phyloP scores from a whole-genome alignment of 208 protist genomes.

The Crithidia acanthocephali region DNA sequence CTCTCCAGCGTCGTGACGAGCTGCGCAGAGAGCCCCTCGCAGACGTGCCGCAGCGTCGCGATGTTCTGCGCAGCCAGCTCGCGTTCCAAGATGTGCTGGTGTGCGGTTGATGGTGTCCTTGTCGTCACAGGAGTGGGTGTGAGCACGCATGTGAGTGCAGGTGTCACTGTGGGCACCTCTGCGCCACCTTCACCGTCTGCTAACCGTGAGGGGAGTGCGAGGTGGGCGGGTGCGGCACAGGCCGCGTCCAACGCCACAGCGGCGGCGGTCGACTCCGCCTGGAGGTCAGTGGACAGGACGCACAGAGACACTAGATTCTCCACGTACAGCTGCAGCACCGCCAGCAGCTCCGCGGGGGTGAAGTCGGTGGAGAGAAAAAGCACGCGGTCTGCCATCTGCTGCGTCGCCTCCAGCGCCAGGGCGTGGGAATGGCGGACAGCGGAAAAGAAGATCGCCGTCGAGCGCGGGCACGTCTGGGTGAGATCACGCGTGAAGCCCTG shows the following conservation, averaged over 20 bases:
- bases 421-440: slow-evolving; percentile 34
- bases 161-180: not conserved
- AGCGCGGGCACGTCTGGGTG: slow-evolving; percentile 60
- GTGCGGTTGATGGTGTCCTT: too few relatives aligned
- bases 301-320: slow-evolving; percentile 47
- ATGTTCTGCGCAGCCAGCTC: slow-evolving; percentile 55
- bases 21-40: slow-evolving; percentile 63
- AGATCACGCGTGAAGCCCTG: slow-evolving; percentile 40
- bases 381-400: slow-evolving; percentile 62
- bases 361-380: slow-evolving; percentile 86
- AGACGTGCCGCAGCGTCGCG: slow-evolving; percentile 46
- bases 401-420: slow-evolving; percentile 42
- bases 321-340: slow-evolving; percentile 75
- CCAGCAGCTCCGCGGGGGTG: slow-evolving; percentile 74
- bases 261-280: slow-evolving; percentile 2
- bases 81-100: slow-evolving; percentile 26
- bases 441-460: slow-evolving; percentile 74
- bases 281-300: slow-evolving; percentile 32
- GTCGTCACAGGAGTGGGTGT: too few relatives aligned
- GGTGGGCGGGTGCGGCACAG: not conserved
- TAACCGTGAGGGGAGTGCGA: too few relatives aligned
- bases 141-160: too few relatives aligned
- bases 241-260: not conserved
- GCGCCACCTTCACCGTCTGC: too few relatives aligned
- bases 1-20: slow-evolving; percentile 55